Evolutionary conservation across 2,329 filamentous ascomycete species (phyloP).

Genomic region (Chrysoporthe cubensis): DNA sequence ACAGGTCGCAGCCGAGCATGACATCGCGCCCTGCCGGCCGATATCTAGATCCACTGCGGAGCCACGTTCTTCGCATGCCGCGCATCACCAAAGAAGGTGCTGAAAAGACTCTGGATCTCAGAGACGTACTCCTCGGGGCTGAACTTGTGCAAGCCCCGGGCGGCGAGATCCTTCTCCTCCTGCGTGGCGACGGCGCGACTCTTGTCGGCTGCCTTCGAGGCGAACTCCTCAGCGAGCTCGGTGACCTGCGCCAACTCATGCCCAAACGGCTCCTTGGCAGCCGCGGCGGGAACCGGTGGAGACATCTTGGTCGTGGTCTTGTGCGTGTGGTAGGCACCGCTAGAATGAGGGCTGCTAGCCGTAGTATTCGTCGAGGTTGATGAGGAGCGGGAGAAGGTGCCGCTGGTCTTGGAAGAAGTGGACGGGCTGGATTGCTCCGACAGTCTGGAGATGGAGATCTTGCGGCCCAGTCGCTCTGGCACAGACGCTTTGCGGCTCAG

Average conservation of each 20-base stretch:
- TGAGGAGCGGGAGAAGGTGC: conserved; percentile 60
- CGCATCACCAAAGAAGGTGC: conserved; percentile 58
- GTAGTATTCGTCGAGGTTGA: conserved; percentile 59
- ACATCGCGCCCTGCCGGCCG: background rate
- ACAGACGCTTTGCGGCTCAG: conserved; percentile 50
- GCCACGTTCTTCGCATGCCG: conserved; percentile 37
- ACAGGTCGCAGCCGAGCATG: too few relatives aligned
- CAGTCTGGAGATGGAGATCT: conserved; percentile 50
- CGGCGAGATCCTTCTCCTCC: conserved; percentile 71
- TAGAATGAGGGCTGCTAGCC: conserved; percentile 47
- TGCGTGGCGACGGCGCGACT: conserved; percentile 68
- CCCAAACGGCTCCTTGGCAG: conserved; percentile 68
- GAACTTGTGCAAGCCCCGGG: conserved; percentile 73
- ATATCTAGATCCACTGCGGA: conserved; percentile 54
- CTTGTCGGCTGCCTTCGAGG: conserved; percentile 53
- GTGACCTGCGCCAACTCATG: conserved; percentile 90
- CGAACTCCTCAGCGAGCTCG: conserved; percentile 89
- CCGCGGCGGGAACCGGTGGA: conserved; percentile 31
- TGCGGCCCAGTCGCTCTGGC: conserved; percentile 67
- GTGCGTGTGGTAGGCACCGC: conserved; percentile 33
- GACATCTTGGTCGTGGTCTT: conserved; percentile 36
- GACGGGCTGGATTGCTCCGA: conserved; percentile 59
- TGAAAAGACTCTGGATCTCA: conserved; percentile 74
- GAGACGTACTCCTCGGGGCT: conserved; percentile 80
- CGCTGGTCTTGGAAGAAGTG: conserved; percentile 60